phyloP scores from a whole-genome alignment of 163 green algal genomes.

The Chlorella variabilis region DNA sequence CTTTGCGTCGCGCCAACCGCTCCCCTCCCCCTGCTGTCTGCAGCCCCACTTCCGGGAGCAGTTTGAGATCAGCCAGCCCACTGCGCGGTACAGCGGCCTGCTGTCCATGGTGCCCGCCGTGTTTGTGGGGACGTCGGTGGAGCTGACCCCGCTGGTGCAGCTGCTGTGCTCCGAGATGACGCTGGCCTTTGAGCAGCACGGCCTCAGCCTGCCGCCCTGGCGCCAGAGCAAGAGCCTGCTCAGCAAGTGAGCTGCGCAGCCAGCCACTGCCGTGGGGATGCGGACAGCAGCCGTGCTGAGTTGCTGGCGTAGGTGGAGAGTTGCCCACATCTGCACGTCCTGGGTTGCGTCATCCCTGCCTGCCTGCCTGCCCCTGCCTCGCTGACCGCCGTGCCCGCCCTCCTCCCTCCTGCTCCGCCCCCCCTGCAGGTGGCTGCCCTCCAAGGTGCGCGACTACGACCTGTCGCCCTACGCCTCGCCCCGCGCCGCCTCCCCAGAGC shows the following conservation, averaged over 20 bases:
- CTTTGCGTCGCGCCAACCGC: too few relatives aligned
- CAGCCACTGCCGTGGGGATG: too few relatives aligned
- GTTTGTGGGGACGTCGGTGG: slow-evolving; percentile 19
- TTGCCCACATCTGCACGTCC: too few relatives aligned
- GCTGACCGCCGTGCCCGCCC: not conserved
- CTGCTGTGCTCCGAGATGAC: slow-evolving; percentile 69
- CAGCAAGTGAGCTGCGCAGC: slow-evolving; percentile 59
- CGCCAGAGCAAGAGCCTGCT: slow-evolving; percentile 67
- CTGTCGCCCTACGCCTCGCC: slow-evolving; percentile 38
- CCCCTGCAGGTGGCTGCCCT: slow-evolving; percentile 42
- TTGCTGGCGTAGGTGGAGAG: too few relatives aligned
- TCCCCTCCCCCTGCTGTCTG: not conserved
- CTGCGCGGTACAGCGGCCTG: slow-evolving; percentile 59
- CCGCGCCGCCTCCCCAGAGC: slow-evolving; percentile 33
- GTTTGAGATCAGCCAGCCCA: slow-evolving; percentile 71
- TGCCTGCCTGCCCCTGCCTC: too few relatives aligned
- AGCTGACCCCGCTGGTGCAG: slow-evolving; percentile 42
- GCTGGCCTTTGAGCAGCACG: slow-evolving; percentile 64
- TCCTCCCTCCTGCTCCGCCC: not conserved
- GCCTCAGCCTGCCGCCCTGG: slow-evolving; percentile 76
- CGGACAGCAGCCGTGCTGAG: too few relatives aligned
- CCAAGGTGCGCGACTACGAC: slow-evolving; percentile 42
- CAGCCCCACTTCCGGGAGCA: slow-evolving; percentile 65
- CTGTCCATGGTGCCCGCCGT: slow-evolving; percentile 39
- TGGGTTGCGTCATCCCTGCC: too few relatives aligned